Evolutionary conservation across 2,329 filamentous ascomycete species (phyloP).

Genomic region (Trichoderma harzianum): DNA sequence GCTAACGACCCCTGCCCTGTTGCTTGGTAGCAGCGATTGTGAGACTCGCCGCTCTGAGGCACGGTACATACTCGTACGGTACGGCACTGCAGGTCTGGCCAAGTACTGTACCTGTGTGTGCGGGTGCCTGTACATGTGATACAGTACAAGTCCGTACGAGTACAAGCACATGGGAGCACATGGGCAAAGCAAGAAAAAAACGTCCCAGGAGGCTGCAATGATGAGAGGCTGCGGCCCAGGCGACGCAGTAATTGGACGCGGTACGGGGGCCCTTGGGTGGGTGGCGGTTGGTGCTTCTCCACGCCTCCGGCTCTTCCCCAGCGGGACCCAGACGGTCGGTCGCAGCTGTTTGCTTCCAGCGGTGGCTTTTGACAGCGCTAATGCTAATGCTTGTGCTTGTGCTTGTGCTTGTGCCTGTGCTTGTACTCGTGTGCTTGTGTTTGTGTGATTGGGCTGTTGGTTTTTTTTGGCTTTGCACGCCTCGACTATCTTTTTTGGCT

Average conservation of each 20-base stretch:
- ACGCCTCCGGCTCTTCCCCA: not conserved
- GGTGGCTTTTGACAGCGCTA: not conserved
- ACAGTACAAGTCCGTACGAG: not conserved
- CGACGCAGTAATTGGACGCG: not conserved
- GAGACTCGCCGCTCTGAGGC: not conserved
- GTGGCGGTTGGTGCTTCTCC: conserved; percentile 3
- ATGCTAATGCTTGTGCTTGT: not conserved
- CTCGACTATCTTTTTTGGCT: not conserved
- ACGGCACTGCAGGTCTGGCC: not conserved
- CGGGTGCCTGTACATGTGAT: not conserved
- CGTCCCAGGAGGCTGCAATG: not conserved
- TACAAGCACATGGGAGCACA: not conserved
- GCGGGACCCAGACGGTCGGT: conserved; percentile 6
- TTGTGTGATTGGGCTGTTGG: not conserved
- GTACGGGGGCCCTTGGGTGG: not conserved
- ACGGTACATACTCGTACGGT: not conserved
- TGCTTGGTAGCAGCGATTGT: too few relatives aligned
- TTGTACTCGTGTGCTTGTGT: not conserved
- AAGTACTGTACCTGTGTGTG: not conserved
- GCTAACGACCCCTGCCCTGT: not conserved
- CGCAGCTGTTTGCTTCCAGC: conserved; percentile 5
- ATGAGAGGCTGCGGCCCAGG: conserved; percentile 7
- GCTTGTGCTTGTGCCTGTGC: not conserved
- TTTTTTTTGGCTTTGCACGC: not conserved
- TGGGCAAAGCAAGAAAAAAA: not conserved